Evolutionary conservation across 805 yeast genomes (phyloP), one percentile per base, ranked within the genome.

Genomic region (Schizosaccharomyces octosporus): DNA sequence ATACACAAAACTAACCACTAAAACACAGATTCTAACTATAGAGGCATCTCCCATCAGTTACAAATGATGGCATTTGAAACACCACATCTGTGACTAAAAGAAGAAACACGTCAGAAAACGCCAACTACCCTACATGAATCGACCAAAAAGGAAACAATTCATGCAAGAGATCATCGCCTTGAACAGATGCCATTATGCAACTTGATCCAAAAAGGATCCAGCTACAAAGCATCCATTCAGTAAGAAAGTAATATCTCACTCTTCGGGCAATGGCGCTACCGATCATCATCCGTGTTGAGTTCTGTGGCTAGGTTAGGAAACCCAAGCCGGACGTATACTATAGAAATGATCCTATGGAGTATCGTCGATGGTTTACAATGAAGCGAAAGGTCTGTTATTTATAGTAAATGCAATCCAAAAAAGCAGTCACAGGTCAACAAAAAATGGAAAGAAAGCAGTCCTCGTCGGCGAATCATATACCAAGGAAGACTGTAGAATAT

Each of bases 271-370:
- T 29, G 57, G 57, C 27, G 57, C 36, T 29, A 19, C 57, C 39
- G 11, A 51, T 51, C 57, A 51, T 51, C 57, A 51, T 51, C 57
- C 57, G 57, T 51, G 57, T 51, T 51, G 57, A 51, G 57, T 51
- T 51, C 57, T 51, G 57, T 51, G 57, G 57, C 57, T 51, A 51
- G 57, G 57, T 51, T 51, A 51, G 57, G 57, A 51, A 51, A 51
- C 57, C 57, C 57, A 51, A 51, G 57, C 57, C 57, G 57, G 57
- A 51, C 57, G 57, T 51, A 51, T 51, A 51, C 57, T 51, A 51
- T 51, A 51, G 57, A 51, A 51, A 51, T 51, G 57, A 51, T 51
- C 57, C 57, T 24, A 24, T 51, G 57, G 57, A 51, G 57, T 51
- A 51, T 51, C 57, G 57, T 51, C 57, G 57, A 51, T 51, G 32